Evolutionary conservation across 176 grass and related monocot genomes (phyloP).

Genomic region (Eremochloa ophiuroides): DNA sequence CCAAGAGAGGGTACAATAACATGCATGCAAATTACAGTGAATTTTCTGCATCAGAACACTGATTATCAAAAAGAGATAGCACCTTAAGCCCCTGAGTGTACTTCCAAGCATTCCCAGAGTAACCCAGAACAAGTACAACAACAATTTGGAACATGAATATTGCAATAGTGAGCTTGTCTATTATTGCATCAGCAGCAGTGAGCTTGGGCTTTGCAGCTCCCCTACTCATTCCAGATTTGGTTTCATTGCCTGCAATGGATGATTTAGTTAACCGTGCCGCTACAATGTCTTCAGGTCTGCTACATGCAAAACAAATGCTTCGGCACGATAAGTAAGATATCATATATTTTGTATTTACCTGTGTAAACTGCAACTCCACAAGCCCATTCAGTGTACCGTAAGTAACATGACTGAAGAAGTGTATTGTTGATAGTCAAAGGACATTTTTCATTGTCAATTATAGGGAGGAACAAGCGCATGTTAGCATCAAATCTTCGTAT

Average conservation of each 20-base stretch:
- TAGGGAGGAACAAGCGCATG: conserved; percentile 65
- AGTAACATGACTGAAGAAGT: conserved; percentile 90
- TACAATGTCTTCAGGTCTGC: conserved; percentile 5
- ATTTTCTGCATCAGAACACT: not conserved
- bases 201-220: conserved; percentile 74
- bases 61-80: conserved; percentile 12
- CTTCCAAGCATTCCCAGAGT: conserved; percentile 83
- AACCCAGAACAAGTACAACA: conserved; percentile 65
- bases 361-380: conserved; percentile 96
- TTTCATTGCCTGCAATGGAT: conserved; percentile 73
- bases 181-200: conserved; percentile 82
- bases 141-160: conserved; percentile 86
- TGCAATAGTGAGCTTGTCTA: conserved; percentile 85
- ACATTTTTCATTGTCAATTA: conserved; percentile 61
- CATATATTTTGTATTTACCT: conserved; percentile 41
- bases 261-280: not conserved
- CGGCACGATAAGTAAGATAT: conserved; percentile 1
- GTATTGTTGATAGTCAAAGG: conserved; percentile 87
- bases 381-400: conserved; percentile 90
- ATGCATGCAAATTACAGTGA: conserved; percentile 6
- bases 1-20: not conserved
- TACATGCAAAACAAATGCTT: conserved; percentile 5
- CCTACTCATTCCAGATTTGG: conserved; percentile 88
- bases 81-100: conserved; percentile 69
- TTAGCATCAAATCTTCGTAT: conserved; percentile 94